Evolutionary conservation across 306 rosid species (phyloP), one percentile per base, ranked within the genome.

Genomic region (Dryas alaskensis): DNA sequence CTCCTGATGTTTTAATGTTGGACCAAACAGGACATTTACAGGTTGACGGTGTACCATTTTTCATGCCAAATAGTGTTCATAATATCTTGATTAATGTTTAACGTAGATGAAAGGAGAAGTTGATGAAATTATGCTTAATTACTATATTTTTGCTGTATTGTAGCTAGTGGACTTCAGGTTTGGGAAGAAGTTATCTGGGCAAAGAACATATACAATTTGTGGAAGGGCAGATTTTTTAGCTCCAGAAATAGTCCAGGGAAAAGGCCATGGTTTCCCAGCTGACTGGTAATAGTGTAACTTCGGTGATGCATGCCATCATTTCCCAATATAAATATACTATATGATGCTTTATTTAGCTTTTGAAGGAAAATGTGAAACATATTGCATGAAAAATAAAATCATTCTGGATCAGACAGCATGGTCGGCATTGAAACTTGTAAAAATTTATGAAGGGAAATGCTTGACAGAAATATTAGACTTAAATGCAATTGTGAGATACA

Each of bases 151-250:
- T 62, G 31, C 54, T 78, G 65, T 67, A 40, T 83, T 85, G 58
- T 76, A 94, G 98, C 76, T 94, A 72, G 92, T 94, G 69, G 99
- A 92, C 84, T 94, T 92, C 79, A 90, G 95, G 81, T 94, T 92
- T 73, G 95, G 93, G 55, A 94, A 91, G 86, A 81, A 77, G 78
- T 83, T 86, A 7, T 82, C 83, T 2, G 87, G 74, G 12, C 90
- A 88, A 84, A 87, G 99, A 80, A 90, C 99, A n/a, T 90, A 79
- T 81, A 94, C 99, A 76, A 88, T 90, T 70, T 89, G 92, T 79
- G 99, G 99, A 67, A 88, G 59, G 86, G 89, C 95, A 12, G 98
- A 92, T 82, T 88, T 83, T 6, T 84, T 90, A 68, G 99, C 99
- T 49, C 99, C 99, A 3, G 98, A 92, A 82, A 85, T 94, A 79